phyloP scores from a whole-genome alignment of 768 basidiomycete genomes.

The Gyrodon lividus region DNA sequence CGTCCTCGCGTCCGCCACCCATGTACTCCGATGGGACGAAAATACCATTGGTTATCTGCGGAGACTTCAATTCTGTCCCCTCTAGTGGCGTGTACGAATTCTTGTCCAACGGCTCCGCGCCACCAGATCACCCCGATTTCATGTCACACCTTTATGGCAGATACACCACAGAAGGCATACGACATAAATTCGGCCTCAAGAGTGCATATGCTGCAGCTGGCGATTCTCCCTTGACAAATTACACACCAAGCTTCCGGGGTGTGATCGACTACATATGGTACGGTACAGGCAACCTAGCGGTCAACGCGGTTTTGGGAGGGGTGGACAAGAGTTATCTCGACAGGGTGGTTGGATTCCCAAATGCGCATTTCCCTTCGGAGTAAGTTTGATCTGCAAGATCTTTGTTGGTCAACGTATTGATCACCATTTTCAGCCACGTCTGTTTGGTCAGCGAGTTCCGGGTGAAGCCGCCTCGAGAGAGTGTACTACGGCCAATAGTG shows the following conservation, averaged over 20 bases:
- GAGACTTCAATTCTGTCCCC: constrained; percentile 94
- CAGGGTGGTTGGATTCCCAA: constrained; percentile 95
- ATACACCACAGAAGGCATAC: constrained; percentile 87
- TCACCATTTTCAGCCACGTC: constrained; percentile 55
- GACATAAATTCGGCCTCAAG: constrained; percentile 78
- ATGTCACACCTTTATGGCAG: constrained; percentile 87
- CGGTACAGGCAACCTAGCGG: constrained; percentile 65
- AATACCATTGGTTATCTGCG: constrained; percentile 88
- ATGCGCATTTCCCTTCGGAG: constrained; percentile 96
- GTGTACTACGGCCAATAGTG: constrained; percentile 35
- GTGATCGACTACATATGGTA: constrained; percentile 96
- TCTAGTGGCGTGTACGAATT: constrained; percentile 91
- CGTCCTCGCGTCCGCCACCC: constrained; percentile 52
- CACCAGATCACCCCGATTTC: constrained; percentile 86
- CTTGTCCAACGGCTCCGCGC: constrained; percentile 66
- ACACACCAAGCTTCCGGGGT: constrained; percentile 83
- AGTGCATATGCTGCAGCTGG: constrained; percentile 71
- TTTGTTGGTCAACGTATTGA: constrained; percentile 2
- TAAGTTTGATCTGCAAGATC: constrained; percentile 44
- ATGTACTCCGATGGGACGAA: constrained; percentile 79
- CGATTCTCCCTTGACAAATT: constrained; percentile 81
- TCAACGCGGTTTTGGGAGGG: constrained; percentile 84
- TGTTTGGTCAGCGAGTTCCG: constrained; percentile 74
- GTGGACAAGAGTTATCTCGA: constrained; percentile 83
- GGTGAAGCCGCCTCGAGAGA: constrained; percentile 67